These are phyloP conservation scores for Pseudocercospora crystallina DNA, from an alignment of 2,329 filamentous ascomycete genomes.

Conservation along the genomic window DNA sequence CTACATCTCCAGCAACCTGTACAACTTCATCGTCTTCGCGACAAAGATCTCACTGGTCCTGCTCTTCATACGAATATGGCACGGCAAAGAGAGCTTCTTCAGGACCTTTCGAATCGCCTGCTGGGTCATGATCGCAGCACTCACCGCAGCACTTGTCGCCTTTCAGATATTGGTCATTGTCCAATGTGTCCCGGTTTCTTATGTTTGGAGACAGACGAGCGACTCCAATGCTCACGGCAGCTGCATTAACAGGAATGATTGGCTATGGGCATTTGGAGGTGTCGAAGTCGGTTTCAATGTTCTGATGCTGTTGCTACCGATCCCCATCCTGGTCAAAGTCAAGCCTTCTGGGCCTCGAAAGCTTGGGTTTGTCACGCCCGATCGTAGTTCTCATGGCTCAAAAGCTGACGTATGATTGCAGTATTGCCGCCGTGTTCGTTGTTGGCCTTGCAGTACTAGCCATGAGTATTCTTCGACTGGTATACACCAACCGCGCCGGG, in stretches of 20 bases:
- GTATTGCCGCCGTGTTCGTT: slow-evolving; percentile 11
- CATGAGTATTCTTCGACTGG: slow-evolving; percentile 15
- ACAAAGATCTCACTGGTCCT: slow-evolving; percentile 19
- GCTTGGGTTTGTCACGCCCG: slow-evolving; percentile 11
- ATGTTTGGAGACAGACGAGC: slow-evolving; percentile 3
- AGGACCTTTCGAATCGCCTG: slow-evolving; percentile 5
- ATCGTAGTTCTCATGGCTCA: background rate
- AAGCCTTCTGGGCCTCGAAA: slow-evolving; percentile 5
- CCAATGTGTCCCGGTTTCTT: slow-evolving; percentile 8
- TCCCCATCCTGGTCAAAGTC: slow-evolving; percentile 10
- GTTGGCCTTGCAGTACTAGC: slow-evolving; percentile 17
- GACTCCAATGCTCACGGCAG: background rate
- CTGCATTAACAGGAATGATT: slow-evolving; percentile 9
- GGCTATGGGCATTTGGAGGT: slow-evolving; percentile 6
- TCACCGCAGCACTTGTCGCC: slow-evolving; percentile 8
- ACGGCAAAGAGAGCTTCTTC: background rate
- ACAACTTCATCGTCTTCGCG: slow-evolving; percentile 10
- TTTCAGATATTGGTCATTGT: slow-evolving; percentile 13
- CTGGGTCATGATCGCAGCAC: slow-evolving; percentile 4
- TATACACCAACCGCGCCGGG: slow-evolving; percentile 9
- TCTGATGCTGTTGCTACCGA: slow-evolving; percentile 13
- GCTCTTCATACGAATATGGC: slow-evolving; percentile 17
- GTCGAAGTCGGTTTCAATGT: slow-evolving; percentile 14
- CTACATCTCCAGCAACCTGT: slow-evolving; percentile 14
- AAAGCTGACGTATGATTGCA: background rate